Evolutionary conservation across 345 rosid species (phyloP).

Genomic region (Hibiscus tridactylites): DNA sequence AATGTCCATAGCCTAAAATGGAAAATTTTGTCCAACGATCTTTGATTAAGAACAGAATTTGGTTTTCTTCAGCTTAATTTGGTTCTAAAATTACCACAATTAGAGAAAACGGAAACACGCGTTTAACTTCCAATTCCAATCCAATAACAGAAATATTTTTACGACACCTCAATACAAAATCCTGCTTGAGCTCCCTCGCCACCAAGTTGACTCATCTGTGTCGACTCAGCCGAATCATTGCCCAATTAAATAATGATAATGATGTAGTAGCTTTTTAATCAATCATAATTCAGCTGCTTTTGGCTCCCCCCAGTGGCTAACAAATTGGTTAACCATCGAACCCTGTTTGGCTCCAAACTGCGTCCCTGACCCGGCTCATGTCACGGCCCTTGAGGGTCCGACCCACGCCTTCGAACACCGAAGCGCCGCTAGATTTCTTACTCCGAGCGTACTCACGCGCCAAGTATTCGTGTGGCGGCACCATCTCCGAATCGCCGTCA

Average conservation of each 20-base stretch:
- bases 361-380: slow-evolving; percentile 83
- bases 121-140: slow-evolving; percentile 7
- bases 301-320: background rate
- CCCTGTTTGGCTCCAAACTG: slow-evolving; percentile 93
- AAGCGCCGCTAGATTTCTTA: slow-evolving; percentile 38
- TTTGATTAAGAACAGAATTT: background rate
- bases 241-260: slow-evolving; percentile 6
- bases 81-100: background rate
- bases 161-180: slow-evolving; percentile 8
- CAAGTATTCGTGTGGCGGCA: slow-evolving; percentile 94
- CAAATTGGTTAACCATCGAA: slow-evolving; percentile 35
- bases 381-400: slow-evolving; percentile 90
- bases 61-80: background rate
- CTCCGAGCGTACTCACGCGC: slow-evolving; percentile 55
- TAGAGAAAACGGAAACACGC: background rate
- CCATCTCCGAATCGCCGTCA: slow-evolving; percentile 42
- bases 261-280: background rate
- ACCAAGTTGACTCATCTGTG: slow-evolving; percentile 24
- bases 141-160: background rate
- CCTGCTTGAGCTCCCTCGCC: slow-evolving; percentile 36
- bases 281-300: background rate
- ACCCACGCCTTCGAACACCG: slow-evolving; percentile 80
- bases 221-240: slow-evolving; percentile 36
- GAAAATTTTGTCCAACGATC: background rate
- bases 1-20: background rate